Conservation (phyloP, 2,329 filamentous ascomycete genomes). For the Curvularia sp. region DNA sequence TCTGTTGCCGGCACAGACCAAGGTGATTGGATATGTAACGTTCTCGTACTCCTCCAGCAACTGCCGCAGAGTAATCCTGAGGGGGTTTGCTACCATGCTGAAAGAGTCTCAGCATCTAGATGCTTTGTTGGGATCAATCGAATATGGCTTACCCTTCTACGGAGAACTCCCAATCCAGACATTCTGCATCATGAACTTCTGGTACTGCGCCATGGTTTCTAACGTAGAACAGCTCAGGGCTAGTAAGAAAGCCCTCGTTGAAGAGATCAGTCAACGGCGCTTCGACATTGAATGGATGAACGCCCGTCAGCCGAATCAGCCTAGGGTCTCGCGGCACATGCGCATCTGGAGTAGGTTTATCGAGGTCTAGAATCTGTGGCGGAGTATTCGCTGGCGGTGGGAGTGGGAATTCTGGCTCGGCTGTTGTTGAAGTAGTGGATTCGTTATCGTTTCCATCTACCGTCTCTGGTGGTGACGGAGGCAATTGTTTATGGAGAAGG, state of each 20-base stretch:
- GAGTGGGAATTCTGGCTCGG: constrained; percentile 63
- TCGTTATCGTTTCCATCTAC: constrained; percentile 43
- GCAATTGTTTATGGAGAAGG: constrained; percentile 31
- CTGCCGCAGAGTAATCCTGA: constrained; percentile 74
- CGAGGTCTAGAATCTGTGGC: constrained; percentile 72
- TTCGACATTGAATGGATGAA: constrained; percentile 92
- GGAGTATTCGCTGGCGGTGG: constrained; percentile 68
- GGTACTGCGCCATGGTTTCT: constrained; percentile 89
- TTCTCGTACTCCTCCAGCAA: constrained; percentile 79
- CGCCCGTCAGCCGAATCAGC: constrained; percentile 83
- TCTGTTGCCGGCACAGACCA: constrained; percentile 91
- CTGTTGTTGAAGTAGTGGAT: constrained; percentile 24
- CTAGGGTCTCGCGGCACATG: constrained; percentile 82
- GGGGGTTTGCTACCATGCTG: constrained; percentile 77
- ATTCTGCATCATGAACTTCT: constrained; percentile 72
- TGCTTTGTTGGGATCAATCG: neutral
- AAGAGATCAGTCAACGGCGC: constrained; percentile 80
- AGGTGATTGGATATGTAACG: constrained; percentile 82
- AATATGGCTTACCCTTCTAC: constrained; percentile 70
- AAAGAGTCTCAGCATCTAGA: constrained; percentile 7
- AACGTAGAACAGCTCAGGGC: constrained; percentile 88
- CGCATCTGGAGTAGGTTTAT: constrained; percentile 81
- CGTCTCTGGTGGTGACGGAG: constrained; percentile 48
- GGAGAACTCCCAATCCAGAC: constrained; percentile 80
- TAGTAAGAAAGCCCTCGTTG: constrained; percentile 83